A percentile compares a stretch with the other conserved stretches of the same genome.
Conservation (phyloP, 208 protist genomes). For the Willaertia magna region DNA sequence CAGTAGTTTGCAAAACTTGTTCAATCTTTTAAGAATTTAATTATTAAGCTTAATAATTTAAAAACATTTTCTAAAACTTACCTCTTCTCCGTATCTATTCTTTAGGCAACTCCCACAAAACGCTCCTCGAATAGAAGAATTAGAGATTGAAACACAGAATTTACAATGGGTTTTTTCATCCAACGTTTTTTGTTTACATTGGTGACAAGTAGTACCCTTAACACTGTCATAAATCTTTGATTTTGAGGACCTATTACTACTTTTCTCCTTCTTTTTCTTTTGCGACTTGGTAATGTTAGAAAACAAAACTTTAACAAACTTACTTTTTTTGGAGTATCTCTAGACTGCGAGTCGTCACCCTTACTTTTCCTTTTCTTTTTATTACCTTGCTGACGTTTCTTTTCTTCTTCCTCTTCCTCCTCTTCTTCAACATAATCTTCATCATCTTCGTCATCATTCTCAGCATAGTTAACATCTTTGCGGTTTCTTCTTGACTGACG, state of each 20-base stretch:
- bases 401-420: too few species aligned
- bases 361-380: too few species aligned
- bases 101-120: not conserved
- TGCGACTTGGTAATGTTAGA: too few species aligned
- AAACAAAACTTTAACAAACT: too few species aligned
- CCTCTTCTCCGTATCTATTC: not conserved
- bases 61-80: too few species aligned
- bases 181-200: conserved; percentile 1
- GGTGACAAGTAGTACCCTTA: not conserved
- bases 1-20: not conserved
- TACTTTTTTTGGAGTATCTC: too few species aligned
- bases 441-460: not conserved
- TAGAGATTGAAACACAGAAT: not conserved
- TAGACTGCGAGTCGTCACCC: too few species aligned
- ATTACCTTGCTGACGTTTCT: not conserved
- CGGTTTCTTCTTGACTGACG: not conserved
- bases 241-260: too few species aligned
- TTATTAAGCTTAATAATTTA: too few species aligned
- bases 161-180: not conserved
- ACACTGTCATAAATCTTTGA: not conserved
- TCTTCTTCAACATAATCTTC: not conserved
- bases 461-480: not conserved
- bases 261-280: too few species aligned
- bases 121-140: not conserved
- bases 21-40: not conserved